Base-by-base conservation (phyloP, 2,329 filamentous ascomycete genomes). In the Podosphaera xanthii region DNA sequence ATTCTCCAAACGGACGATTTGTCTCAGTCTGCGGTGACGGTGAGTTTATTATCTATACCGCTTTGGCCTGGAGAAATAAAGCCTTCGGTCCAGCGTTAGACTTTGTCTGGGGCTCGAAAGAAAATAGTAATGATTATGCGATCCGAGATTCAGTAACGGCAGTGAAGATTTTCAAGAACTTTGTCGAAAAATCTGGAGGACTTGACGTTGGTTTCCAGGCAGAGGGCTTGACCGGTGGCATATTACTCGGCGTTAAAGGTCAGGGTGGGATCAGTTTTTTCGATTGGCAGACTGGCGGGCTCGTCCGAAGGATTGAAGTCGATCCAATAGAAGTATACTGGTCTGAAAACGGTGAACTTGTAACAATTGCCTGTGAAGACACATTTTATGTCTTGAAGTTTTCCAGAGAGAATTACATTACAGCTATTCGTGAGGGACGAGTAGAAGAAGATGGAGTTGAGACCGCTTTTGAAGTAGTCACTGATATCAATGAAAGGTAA, bases 1-100 rank as follows among this genome's bases (percentile, higher is more conserved):
- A 98, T 74, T 96, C 90, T n/a, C 87, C 92, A 42, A 98, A 98
- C 66, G 89, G 89, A 58, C 82, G 89, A 61, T 90, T 90, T 64
- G 86, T 90, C 22, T 86, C 86, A 22, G 84, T 90, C 2, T 97
- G 91, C 64, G 92, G 92, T 64, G 92, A 98, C 70, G 92, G 92
- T 62, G 92, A 98, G 72, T 98, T 96, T 74, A 97, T 97, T 70
- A 95, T 97, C 67, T 97, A 97, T 75, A 97, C 92, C 35, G 90
- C 92, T 59, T 78, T 97, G 60, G 91, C 91, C 2, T 94, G 94
- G 80, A 83, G 92, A 70, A 97, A 98, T 73, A 96, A 97, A 75
- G 89, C 89, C 2, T 98, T 98, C 68, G 92, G 92, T 31, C 90
- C 87, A 48, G 92, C 91, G 5, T 75, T 97, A 58, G 92, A 98